phyloP scores from a whole-genome alignment of 805 yeast genomes.

The Saturnispora kantuleensis region DNA sequence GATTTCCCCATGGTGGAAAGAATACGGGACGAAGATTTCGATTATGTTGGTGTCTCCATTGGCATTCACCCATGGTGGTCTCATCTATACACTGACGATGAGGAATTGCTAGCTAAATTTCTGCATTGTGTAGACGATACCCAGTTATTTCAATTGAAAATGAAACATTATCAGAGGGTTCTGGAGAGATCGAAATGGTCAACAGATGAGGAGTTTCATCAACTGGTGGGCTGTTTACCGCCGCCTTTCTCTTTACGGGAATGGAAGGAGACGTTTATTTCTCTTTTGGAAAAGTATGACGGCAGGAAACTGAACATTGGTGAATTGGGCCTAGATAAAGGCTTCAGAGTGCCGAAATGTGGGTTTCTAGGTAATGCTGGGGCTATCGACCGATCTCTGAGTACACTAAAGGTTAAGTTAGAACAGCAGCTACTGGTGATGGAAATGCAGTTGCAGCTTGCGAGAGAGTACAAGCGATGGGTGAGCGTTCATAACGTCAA shows the following conservation, averaged over 20 bases:
- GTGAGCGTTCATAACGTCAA: slow-evolving; percentile 69
- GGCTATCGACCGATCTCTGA: slow-evolving; percentile 5
- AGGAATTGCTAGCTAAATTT: not conserved
- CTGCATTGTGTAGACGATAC: not conserved
- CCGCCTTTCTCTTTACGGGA: slow-evolving; percentile 40
- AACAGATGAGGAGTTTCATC: slow-evolving; percentile 28
- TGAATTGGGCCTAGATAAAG: slow-evolving; percentile 83
- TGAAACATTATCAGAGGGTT: slow-evolving; percentile 46
- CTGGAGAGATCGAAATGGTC: slow-evolving; percentile 30
- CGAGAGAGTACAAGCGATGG: slow-evolving; percentile 28
- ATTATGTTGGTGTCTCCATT: slow-evolving; percentile 34
- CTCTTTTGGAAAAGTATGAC: slow-evolving; percentile 19
- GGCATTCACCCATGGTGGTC: slow-evolving; percentile 94
- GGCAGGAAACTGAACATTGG: slow-evolving; percentile 44
- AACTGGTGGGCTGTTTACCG: slow-evolving; percentile 36
- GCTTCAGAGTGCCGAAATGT: slow-evolving; percentile 53
- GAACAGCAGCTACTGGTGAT: slow-evolving; percentile 58
- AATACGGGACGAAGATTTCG: slow-evolving; percentile 9
- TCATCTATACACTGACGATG: slow-evolving; percentile 44
- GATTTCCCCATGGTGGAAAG: slow-evolving; percentile 25
- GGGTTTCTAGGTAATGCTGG: slow-evolving; percentile 39
- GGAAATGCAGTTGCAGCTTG: slow-evolving; percentile 41
- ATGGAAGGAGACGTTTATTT: slow-evolving; percentile 27
- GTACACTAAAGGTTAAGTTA: slow-evolving; percentile 41
- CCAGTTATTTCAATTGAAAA: not conserved